Evolutionary conservation across 1,139 yeast genomes (phyloP).

Genomic region (Saccharomycopsis crataegensis): DNA sequence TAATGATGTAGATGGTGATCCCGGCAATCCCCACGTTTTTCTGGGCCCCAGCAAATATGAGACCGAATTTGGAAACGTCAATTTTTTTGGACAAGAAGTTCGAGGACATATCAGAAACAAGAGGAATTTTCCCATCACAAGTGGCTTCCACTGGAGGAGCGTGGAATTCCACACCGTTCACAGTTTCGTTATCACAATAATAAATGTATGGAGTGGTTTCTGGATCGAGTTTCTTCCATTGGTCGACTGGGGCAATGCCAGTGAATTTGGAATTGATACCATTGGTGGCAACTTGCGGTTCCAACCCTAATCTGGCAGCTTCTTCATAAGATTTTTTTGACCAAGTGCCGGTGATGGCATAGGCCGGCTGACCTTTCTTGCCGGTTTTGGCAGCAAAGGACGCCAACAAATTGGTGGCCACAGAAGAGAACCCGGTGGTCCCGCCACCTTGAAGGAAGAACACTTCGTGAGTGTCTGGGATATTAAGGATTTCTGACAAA

Average conservation of each 20-base stretch:
- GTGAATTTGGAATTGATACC: slow-evolving; percentile 55
- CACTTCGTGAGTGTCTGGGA: slow-evolving; percentile 91
- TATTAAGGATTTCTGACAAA: slow-evolving; percentile 50
- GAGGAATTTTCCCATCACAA: slow-evolving; percentile 55
- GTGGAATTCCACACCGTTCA: slow-evolving; percentile 83
- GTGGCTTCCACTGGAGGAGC: slow-evolving; percentile 45
- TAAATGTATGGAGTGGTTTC: slow-evolving; percentile 73
- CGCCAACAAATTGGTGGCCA: slow-evolving; percentile 78
- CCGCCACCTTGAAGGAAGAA: slow-evolving; percentile 98
- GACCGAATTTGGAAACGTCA: slow-evolving; percentile 79
- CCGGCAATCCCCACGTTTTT: slow-evolving; percentile 97
- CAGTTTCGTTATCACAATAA: slow-evolving; percentile 95
- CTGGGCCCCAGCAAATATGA: slow-evolving; percentile 95
- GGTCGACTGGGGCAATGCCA: slow-evolving; percentile 57
- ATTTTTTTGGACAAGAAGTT: slow-evolving; percentile 76
- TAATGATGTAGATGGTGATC: slow-evolving; percentile 80
- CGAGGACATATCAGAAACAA: slow-evolving; percentile 93
- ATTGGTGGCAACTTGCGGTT: slow-evolving; percentile 62
- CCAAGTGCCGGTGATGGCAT: slow-evolving; percentile 91
- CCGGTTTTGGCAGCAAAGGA: slow-evolving; percentile 62
- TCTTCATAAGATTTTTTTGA: slow-evolving; percentile 82
- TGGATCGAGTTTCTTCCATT: slow-evolving; percentile 47
- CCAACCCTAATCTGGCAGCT: slow-evolving; percentile 75
- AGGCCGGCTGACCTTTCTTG: slow-evolving; percentile 72
- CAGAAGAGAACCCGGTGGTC: slow-evolving; percentile 86